Percentiles rank a stretch among this genome's conserved stretches.
Conservation (phyloP, 495 filamentous ascomycete species). For the Talaromyces borbonicus region DNA sequence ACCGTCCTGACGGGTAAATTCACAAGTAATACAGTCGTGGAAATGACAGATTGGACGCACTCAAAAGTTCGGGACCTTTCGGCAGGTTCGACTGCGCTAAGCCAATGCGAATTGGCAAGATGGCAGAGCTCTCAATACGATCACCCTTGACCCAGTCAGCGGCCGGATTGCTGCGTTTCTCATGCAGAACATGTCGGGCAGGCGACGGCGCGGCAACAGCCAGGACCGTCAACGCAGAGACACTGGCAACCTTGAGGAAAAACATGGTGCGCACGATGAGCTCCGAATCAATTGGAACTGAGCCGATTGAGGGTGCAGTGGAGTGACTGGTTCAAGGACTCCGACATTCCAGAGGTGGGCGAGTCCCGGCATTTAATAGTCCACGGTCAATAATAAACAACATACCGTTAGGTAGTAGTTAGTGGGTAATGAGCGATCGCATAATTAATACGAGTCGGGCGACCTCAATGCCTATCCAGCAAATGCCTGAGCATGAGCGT, state of each 20-base stretch:
- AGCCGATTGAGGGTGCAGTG: too few species aligned
- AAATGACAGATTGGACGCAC: not conserved
- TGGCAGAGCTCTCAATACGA: constrained; percentile 15
- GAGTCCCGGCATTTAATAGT: too few species aligned
- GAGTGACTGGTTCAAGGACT: not conserved
- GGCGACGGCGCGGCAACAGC: constrained; percentile 23
- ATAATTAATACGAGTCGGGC: too few species aligned
- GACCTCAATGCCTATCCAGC: too few species aligned
- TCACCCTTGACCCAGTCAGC: constrained; percentile 25
- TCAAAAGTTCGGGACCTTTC: constrained; percentile 19
- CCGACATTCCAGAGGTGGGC: too few species aligned
- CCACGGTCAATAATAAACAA: too few species aligned
- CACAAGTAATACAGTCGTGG: not conserved
- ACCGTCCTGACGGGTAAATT: not conserved
- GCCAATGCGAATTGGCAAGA: constrained; percentile 22
- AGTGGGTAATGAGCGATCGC: too few species aligned
- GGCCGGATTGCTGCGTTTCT: constrained; percentile 19
- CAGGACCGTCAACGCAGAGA: constrained; percentile 18
- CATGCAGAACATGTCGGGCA: constrained; percentile 30
- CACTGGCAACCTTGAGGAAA: constrained; percentile 2
- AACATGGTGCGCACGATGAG: constrained; percentile 3
- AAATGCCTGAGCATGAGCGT: too few species aligned
- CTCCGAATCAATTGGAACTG: too few species aligned
- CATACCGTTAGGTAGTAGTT: too few species aligned
- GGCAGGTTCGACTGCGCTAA: constrained; percentile 21